Conservation (phyloP, 78 protist species). For the Guillardia theta region DNA sequence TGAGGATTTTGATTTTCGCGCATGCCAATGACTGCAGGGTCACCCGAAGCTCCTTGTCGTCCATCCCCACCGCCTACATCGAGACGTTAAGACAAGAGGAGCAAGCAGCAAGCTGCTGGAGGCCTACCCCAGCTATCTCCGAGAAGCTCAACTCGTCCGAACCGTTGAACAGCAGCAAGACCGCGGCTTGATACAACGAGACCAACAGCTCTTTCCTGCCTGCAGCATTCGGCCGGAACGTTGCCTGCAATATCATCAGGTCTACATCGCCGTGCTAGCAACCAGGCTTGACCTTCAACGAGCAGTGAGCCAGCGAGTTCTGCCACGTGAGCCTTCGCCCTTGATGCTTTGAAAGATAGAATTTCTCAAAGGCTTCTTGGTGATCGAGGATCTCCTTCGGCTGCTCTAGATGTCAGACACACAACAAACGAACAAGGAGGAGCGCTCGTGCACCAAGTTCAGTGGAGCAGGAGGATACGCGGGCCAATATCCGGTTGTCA, state of each 20-base stretch:
- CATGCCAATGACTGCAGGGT: constrained; percentile 72
- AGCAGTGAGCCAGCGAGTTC: constrained; percentile 66
- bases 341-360: constrained; percentile 76
- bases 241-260: too few species aligned
- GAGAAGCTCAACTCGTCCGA: constrained; percentile 26
- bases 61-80: neutral
- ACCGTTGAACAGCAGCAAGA: constrained; percentile 79
- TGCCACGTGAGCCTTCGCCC: constrained; percentile 82
- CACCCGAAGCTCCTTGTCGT: constrained; percentile 64
- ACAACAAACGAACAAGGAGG: neutral
- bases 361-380: constrained; percentile 72
- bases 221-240: neutral
- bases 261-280: too few species aligned
- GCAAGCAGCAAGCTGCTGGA: constrained; percentile 70
- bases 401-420: neutral
- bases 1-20: constrained; percentile 51
- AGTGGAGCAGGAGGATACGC: constrained; percentile 53
- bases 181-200: constrained; percentile 79
- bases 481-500: constrained; percentile 89
- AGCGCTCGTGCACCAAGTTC: constrained; percentile 62
- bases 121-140: neutral
- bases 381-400: neutral
- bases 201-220: constrained; percentile 79
- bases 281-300: too few species aligned
- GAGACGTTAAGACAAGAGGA: constrained; percentile 63